Evolutionary conservation across 2,329 filamentous ascomycete genomes (phyloP), one percentile per base, ranked within the genome.

Genomic region (Epichloe baconii): DNA sequence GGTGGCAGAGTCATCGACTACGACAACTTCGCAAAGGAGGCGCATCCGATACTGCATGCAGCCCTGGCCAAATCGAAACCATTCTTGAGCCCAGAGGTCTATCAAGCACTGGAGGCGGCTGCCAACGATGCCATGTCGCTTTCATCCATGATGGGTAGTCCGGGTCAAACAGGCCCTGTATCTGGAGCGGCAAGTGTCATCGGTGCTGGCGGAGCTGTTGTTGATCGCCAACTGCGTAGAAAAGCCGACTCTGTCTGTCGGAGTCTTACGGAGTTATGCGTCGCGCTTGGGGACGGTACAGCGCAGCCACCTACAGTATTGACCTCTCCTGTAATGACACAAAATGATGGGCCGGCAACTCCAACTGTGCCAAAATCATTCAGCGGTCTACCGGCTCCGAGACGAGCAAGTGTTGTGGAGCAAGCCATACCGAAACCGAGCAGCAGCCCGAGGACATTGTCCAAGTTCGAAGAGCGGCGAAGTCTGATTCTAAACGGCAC

Each of bases 181-280:
- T 83, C 83, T 0, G 82, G 83, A 53, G 80, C 78, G 43, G 78
- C 79, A 12, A 83, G 82, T 59, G 72, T 76, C 48, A 77, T 83
- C 52, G 79, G 83, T 34, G 68, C 71, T 36, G 67, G 68, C 48
- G 66, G 70, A 12, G 36, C 43, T n/a, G 73, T 82, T 11, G 83
- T 86, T 1, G 91, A 98, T 64, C 81, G 93, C 48, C 88, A 95
- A 63, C 75, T 95, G 15, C 82, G 89, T 47, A 82, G 91, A 55
- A 96, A 95, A 67, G 88, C 88, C 31, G 91, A 98, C 63, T 89
- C 86, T 62, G 82, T 98, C 63, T 97, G 93, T 65, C 85, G 91
- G 50, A 93, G 86, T 61, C 71, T 98, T 57, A 97, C 91, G 0
- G 93, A 98, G 66, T 75, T 98, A 6, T 95, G 88, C 63, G 78